Conservation (phyloP, 2,329 filamentous ascomycete species). For the Apiospora pterosperma region DNA sequence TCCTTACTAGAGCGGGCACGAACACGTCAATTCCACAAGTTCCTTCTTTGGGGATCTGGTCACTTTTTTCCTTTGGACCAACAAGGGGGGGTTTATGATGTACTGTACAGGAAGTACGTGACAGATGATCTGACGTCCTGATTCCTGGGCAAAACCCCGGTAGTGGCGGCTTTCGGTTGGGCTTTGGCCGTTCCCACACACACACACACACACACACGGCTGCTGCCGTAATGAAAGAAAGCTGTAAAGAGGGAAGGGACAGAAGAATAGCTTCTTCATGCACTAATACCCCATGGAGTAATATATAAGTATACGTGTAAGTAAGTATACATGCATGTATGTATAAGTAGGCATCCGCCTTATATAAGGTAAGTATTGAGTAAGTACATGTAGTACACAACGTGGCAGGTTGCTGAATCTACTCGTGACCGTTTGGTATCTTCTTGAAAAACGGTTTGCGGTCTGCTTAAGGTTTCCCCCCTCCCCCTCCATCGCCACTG, state of each 20-base stretch:
- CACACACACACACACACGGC: too few species aligned
- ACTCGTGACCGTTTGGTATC: neutral
- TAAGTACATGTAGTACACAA: neutral
- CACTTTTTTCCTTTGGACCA: neutral
- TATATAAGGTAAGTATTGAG: too few species aligned
- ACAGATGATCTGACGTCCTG: neutral
- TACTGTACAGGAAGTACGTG: neutral
- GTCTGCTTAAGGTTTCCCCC: neutral
- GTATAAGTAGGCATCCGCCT: neutral
- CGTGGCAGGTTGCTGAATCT: neutral
- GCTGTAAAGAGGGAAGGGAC: neutral
- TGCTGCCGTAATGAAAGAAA: neutral
- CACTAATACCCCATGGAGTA: neutral
- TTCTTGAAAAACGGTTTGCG: neutral
- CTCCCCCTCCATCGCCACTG: neutral
- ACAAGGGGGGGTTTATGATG: neutral
- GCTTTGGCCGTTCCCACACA: neutral
- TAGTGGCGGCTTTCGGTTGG: neutral
- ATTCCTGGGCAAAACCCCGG: neutral
- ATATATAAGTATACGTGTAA: neutral
- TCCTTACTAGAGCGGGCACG: neutral
- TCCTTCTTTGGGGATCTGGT: too few species aligned
- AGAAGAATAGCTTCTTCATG: neutral
- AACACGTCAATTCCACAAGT: constrained; percentile 3
- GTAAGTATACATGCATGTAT: neutral